Conservation (phyloP, 2,329 filamentous ascomycete genomes). For the Xylariaceae sp. region DNA sequence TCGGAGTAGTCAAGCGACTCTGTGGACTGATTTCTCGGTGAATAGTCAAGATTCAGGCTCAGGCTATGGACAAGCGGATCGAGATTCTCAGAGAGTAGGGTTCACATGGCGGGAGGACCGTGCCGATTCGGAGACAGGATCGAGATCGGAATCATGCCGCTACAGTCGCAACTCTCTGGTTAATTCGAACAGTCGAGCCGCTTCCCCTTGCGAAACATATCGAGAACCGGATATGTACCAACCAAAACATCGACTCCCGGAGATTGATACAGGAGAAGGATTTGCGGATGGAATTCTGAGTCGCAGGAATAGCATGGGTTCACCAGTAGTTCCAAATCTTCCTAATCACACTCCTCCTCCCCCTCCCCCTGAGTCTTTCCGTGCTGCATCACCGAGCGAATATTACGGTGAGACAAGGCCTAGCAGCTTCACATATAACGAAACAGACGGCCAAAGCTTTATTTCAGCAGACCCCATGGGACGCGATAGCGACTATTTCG, state of each 20-base stretch:
- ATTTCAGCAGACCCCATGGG: conserved; percentile 41
- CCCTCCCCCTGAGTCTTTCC: conserved; percentile 35
- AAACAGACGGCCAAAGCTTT: conserved; percentile 39
- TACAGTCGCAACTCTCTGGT: conserved; percentile 30
- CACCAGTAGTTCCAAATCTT: conserved; percentile 29
- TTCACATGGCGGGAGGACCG: conserved; percentile 26
- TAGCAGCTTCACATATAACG: conserved; percentile 37
- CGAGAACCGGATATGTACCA: conserved; percentile 25
- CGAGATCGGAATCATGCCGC: conserved; percentile 25
- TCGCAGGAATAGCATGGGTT: conserved; percentile 29
- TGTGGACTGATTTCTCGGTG: conserved; percentile 58
- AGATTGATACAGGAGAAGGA: conserved; percentile 47
- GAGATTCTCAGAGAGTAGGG: conserved; percentile 22
- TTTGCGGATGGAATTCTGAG: conserved; percentile 45
- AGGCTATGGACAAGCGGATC: conserved; percentile 28
- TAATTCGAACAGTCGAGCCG: conserved; percentile 31
- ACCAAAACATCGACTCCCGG: conserved; percentile 40
- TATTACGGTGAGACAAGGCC: conserved; percentile 41
- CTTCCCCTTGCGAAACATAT: conserved; percentile 31
- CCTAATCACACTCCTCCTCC: conserved; percentile 50
- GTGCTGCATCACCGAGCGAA: conserved; percentile 34
- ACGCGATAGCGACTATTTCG: conserved; percentile 42
- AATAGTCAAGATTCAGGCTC: conserved; percentile 45
- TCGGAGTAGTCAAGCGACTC: conserved; percentile 49
- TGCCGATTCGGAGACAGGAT: conserved; percentile 29